Evolutionary conservation across 345 rosid species (phyloP), one percentile per base, ranked within the genome.

Genomic region (Excoecaria agallocha): DNA sequence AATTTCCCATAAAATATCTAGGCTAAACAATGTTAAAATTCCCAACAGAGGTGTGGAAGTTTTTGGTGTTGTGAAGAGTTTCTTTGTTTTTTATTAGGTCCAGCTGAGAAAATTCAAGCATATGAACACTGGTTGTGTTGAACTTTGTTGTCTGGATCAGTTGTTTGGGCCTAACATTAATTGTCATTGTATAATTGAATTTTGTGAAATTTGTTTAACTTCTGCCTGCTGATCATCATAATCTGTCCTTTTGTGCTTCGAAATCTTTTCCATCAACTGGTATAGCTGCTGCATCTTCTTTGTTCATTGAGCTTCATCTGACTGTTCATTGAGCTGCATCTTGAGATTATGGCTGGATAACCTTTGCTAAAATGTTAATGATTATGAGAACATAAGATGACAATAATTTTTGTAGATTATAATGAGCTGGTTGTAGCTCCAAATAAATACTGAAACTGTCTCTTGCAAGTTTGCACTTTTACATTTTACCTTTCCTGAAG

Each of bases 401-500:
- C 30, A 30, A 30, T 64, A 2, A n/a, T 19, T n/a, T 41, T 39
- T 41, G 13, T 43, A 13, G 19, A 63, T 30, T 15, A 5, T 13
- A 35, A 35, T 60, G n/a, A n/a, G 17, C 22, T 37, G 17, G 41
- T 11, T 64, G 5, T 64, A 15, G 49, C 56, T 68, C 64, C 13
- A 22, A 41, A 6, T 56, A 64, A 19, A 17, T 39, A 39, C 15
- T 64, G 49, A 20, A 64, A 64, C 30, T 16, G 7, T 62, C 61
- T 57, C 10, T 51, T n/a, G 17, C 9, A 30, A 30, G 30, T 55
- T 66, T 56, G 3, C 63, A 68, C 30, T 30, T 30, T 30, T 30
- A 68, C 22, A 30, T 64, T 68, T 48, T 20, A n/a, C 56, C 16
- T 20, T 35, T 20, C 75, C 67, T 46, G 82, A 56, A 76, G 64